These are phyloP conservation scores for Cryptosporidium baileyi DNA, from an alignment of 169 alveolate genomes.

Conservation along the genomic window DNA sequence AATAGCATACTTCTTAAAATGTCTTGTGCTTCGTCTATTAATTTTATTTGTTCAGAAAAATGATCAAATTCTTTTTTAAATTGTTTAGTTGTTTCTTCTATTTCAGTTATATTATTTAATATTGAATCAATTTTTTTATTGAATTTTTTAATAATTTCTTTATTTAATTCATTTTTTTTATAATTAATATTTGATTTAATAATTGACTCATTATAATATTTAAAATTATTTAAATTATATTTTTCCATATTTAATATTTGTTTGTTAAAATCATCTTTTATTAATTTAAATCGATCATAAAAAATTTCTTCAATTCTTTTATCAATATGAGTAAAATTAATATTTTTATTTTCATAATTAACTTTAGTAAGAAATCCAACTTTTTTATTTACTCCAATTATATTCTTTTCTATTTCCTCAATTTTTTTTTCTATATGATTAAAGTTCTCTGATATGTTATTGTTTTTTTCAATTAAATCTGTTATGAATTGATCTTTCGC, in stretches of 20 bases:
- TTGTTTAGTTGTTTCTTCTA: not conserved
- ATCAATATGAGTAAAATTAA: not conserved
- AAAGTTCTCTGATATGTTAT: not conserved
- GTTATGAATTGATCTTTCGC: too few relatives aligned
- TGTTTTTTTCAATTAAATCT: too few relatives aligned
- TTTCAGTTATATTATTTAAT: slow-evolving; percentile 8
- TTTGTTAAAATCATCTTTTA: not conserved
- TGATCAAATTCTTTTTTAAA: not conserved
- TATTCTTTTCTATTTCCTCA: not conserved
- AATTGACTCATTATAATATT: not conserved
- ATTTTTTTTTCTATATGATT: not conserved
- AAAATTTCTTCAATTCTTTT: not conserved
- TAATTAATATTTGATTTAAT: not conserved
- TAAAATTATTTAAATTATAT: too few relatives aligned
- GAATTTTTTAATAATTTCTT: not conserved
- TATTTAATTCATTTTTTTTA: not conserved
- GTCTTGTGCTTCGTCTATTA: slow-evolving; percentile 48
- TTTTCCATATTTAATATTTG: too few relatives aligned
- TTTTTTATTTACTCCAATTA: slow-evolving; percentile 7
- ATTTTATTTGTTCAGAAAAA: slow-evolving; percentile 9
- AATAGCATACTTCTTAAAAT: slow-evolving; percentile 6
- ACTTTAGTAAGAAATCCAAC: not conserved
- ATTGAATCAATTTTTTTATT: not conserved
- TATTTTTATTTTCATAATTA: not conserved
- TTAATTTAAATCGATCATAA: not conserved